Base-by-base conservation (phyloP, 495 filamentous ascomycete species). In the Penicillium longicatenatum region DNA sequence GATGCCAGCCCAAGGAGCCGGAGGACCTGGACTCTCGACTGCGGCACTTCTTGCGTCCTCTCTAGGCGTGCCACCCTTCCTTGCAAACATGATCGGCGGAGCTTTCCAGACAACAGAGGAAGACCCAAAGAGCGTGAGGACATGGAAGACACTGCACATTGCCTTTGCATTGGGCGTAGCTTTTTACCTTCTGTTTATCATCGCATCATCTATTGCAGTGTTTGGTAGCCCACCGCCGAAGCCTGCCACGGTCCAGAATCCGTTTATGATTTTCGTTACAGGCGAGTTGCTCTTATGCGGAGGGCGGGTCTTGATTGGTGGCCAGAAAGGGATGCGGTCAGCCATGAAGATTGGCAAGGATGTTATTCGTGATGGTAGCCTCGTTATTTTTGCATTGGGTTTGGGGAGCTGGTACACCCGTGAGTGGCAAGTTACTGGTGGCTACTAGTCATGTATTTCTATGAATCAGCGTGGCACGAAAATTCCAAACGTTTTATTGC, bases 181-280 rank as follows among this genome's bases (percentile, higher is more conserved):
- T 0, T 60, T 89, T 11, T 96, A 94, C 67, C 80, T 95, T 17
- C 56, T 79, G 0, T 66, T 77, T 12, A 54, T 75, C 14, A 65
- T 78, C 11, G 68, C 70, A 9, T 51, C 70, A 8, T 72, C 77
- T 6, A 69, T 79, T 45, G 56, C 71, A 26, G 64, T 68, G 43
- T 80, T 72, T 26, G 77, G 77, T 2, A 70, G 49, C 76, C 82
- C 48, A 52, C 89, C 48, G 74, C 80, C 59, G 77, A 88, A 46
- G 72, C 88, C 48, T 86, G 92, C 78, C 76, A 82, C 60, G 80
- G 90, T 54, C 71, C 82, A 68, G 77, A 82, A 80, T 45, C 79
- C 82, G 21, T 97, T 94, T 73, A 84, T 88, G 63, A 82, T 88
- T 52, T 97, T 97, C 66, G 86, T 89, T 20, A 92, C 91, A 3